Conservation (phyloP, 2,329 filamentous ascomycete species). For the Chalaropsis thielavioides region DNA sequence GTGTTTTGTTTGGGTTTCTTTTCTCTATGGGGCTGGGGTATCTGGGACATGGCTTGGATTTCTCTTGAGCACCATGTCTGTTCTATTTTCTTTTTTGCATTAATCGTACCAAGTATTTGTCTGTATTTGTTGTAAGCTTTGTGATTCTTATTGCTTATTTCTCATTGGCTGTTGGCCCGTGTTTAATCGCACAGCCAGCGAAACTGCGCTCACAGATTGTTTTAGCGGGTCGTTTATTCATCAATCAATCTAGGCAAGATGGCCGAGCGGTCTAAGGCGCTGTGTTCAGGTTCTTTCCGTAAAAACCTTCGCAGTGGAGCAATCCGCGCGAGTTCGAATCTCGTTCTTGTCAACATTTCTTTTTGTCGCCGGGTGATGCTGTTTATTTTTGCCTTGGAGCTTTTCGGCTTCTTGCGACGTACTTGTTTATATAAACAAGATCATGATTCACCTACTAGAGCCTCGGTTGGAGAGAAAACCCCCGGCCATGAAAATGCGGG, state of each 20-base stretch:
- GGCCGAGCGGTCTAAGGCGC: conserved; percentile 15
- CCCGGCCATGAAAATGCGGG: too few relatives aligned
- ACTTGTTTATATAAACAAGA: too few relatives aligned
- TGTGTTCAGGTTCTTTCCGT: conserved; percentile 10
- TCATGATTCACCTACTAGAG: too few relatives aligned
- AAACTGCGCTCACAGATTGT: neutral
- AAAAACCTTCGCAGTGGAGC: conserved; percentile 16
- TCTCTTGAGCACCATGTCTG: neutral
- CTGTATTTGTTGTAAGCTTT: neutral
- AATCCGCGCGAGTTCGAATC: conserved; percentile 18
- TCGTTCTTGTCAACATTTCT: conserved; percentile 21
- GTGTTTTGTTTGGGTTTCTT: neutral
- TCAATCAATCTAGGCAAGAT: conserved; percentile 9
- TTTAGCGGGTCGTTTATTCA: neutral
- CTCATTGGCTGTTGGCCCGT: conserved; percentile 12
- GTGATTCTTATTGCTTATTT: conserved; percentile 11
- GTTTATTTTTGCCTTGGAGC: neutral
- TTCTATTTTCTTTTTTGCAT: neutral
- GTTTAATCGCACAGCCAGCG: neutral
- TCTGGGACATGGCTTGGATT: neutral
- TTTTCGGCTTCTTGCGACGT: neutral
- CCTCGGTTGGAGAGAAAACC: too few relatives aligned
- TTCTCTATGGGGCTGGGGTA: neutral
- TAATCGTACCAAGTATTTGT: neutral
- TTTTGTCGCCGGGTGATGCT: neutral